A percentile compares a stretch with the other conserved stretches of the same genome.
phyloP scores from a whole-genome alignment of 2,329 filamentous ascomycete species.

The Diaporthe amygdali region DNA sequence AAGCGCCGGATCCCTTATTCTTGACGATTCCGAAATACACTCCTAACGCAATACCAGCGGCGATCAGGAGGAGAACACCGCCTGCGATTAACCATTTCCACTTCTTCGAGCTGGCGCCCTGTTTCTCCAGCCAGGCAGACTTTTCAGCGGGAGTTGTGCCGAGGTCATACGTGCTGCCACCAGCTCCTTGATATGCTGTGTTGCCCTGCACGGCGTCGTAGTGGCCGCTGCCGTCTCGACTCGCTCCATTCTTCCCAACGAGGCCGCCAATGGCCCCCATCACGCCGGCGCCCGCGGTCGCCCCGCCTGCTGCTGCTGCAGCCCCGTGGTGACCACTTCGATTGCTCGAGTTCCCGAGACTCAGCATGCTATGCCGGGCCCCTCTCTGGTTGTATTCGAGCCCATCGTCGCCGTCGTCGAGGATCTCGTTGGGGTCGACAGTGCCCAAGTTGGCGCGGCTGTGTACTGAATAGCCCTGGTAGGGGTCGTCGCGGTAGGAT shows the following conservation, averaged over 20 bases:
- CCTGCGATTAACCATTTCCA: constrained; percentile 73
- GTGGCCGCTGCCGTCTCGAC: constrained; percentile 45
- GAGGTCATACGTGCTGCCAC: constrained; percentile 39
- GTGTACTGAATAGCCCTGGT: constrained; percentile 61
- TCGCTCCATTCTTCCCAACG: constrained; percentile 38
- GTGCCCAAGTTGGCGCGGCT: constrained; percentile 58
- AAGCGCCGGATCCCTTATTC: constrained; percentile 45
- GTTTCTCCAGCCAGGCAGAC: constrained; percentile 64
- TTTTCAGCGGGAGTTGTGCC: constrained; percentile 58
- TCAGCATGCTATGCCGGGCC: constrained; percentile 65
- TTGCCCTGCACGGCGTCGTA: constrained; percentile 60
- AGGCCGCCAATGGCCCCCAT: constrained; percentile 47
- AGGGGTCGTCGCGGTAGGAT: constrained; percentile 68
- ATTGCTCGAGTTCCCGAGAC: constrained; percentile 54
- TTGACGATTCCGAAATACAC: constrained; percentile 74
- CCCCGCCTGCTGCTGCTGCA: constrained; percentile 51
- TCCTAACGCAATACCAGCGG: constrained; percentile 75
- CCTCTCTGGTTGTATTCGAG: constrained; percentile 57
- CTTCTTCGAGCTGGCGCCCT: constrained; percentile 67
- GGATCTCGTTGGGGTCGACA: constrained; percentile 80
- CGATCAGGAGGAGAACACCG: constrained; percentile 67
- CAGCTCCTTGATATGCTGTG: constrained; percentile 35
- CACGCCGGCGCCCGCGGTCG: constrained; percentile 47
- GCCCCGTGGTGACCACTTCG: constrained; percentile 39
- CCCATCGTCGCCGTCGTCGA: constrained; percentile 88